These are phyloP conservation scores for Neocallimastix lanati DNA, from an alignment of 192 early-diverging fungal genomes.

Conservation along the genomic window DNA sequence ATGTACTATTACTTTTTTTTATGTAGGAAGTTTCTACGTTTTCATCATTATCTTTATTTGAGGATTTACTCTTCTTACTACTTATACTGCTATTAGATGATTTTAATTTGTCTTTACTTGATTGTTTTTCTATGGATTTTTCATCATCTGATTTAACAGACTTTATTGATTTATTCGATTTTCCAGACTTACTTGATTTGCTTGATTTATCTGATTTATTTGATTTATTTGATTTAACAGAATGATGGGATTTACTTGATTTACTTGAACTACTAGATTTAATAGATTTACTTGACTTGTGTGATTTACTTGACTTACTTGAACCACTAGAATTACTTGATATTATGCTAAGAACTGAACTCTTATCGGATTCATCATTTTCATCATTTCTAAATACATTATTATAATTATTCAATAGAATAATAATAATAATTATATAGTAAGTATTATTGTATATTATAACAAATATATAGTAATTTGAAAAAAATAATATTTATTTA, in stretches of 20 bases:
- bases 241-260: background rate
- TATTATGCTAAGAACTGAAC: too few species aligned
- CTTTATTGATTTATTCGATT: background rate
- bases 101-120: background rate
- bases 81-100: background rate
- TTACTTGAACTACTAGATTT: background rate
- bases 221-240: background rate
- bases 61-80: background rate
- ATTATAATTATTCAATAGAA: too few species aligned
- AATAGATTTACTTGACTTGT: background rate
- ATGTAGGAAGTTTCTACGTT: too few species aligned
- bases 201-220: background rate
- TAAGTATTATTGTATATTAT: too few species aligned
- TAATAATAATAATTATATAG: too few species aligned
- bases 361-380: background rate
- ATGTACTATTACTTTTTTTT: too few species aligned
- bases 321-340: background rate
- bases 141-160: background rate
- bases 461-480: too few species aligned
- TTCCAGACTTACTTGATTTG: too few species aligned
- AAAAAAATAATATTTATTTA: too few species aligned
- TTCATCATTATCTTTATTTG: too few species aligned
- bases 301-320: background rate
- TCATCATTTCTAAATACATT: background rate
- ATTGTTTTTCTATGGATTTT: background rate